Conservation (phyloP, 108 stramenopile genomes). For the Skeletonema marinoi region DNA sequence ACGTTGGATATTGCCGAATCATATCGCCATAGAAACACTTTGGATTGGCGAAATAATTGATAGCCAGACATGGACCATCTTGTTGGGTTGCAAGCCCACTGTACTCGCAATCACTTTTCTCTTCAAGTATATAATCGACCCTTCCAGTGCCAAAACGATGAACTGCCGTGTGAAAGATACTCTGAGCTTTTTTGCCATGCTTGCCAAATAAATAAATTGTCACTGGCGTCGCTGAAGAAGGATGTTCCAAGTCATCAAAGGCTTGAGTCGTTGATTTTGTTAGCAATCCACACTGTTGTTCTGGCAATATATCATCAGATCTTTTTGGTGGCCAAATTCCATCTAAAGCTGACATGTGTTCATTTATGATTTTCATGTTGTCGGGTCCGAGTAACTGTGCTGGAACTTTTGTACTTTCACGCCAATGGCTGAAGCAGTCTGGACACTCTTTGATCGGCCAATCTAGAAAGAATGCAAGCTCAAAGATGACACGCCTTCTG, state of each 20-base stretch:
- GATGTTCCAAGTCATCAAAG: neutral
- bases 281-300: conserved; percentile 14
- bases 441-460: conserved; percentile 32
- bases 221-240: neutral
- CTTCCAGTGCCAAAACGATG: conserved; percentile 11
- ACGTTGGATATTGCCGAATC: neutral
- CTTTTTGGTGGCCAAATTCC: conserved; percentile 28
- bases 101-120: neutral
- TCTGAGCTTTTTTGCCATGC: neutral
- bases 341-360: conserved; percentile 28
- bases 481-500: neutral
- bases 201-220: neutral
- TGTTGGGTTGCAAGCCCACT: neutral
- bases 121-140: neutral
- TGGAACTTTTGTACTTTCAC: conserved; percentile 35
- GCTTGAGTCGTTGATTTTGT: neutral
- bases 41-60: neutral
- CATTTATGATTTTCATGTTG: conserved; percentile 4
- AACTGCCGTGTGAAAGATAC: neutral
- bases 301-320: neutral
- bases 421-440: conserved; percentile 32
- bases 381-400: conserved; percentile 1
- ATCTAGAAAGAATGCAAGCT: conserved; percentile 26
- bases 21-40: neutral
- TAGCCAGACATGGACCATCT: neutral